These are phyloP conservation scores for Fusarium kyushuense DNA, from an alignment of 2,329 filamentous ascomycete genomes.

Conservation along the genomic window DNA sequence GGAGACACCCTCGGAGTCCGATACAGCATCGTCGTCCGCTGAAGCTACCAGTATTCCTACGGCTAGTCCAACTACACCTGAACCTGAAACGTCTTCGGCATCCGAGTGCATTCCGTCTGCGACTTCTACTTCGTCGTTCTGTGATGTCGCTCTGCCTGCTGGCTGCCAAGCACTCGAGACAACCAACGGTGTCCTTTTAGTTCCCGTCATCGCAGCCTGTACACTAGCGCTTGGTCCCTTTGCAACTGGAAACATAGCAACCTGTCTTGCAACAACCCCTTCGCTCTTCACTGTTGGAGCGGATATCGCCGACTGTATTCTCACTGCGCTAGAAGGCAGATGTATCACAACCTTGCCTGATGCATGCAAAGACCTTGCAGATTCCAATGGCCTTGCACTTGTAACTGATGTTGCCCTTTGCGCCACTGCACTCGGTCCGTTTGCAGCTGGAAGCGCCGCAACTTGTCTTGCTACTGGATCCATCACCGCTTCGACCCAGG, in stretches of 20 bases:
- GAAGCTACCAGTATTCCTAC: background rate
- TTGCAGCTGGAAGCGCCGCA: slow-evolving; percentile 2
- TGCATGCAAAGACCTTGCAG: background rate
- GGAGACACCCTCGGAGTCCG: background rate
- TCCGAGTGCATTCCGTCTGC: slow-evolving; percentile 1
- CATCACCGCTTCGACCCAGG: background rate
- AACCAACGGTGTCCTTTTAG: background rate
- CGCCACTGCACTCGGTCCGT: background rate
- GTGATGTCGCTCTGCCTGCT: background rate
- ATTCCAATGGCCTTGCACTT: slow-evolving; percentile 2
- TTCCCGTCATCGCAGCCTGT: background rate
- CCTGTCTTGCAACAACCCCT: background rate
- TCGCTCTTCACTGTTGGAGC: background rate
- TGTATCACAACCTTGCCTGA: slow-evolving; percentile 9
- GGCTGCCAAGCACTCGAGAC: background rate
- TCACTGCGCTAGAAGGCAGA: background rate
- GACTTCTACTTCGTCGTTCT: background rate
- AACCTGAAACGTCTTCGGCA: background rate
- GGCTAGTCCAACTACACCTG: background rate
- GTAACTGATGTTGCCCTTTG: background rate
- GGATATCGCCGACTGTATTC: background rate
- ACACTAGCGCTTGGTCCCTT: background rate
- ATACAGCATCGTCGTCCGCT: background rate
- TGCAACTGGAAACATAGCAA: background rate
- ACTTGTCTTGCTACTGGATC: slow-evolving; percentile 4